A percentile compares a stretch with the other conserved stretches of the same genome.
These are phyloP conservation scores for Sarocladium kiliense DNA, from an alignment of 2,329 filamentous ascomycete genomes.

Conservation along the genomic window DNA sequence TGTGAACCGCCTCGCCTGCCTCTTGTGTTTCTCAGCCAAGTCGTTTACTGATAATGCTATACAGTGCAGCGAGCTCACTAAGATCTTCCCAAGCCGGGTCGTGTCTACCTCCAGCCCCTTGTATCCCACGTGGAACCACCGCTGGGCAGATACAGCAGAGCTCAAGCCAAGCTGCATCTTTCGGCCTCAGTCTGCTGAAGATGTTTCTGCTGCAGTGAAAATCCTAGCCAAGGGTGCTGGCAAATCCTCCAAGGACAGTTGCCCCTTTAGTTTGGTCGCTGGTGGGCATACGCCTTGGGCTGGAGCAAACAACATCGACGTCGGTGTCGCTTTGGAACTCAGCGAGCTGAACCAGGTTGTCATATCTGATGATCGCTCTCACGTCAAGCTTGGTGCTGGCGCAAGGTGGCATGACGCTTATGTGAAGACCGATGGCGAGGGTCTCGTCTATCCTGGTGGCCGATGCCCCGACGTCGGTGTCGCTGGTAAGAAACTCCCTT, in stretches of 20 bases:
- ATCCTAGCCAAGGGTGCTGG: background rate
- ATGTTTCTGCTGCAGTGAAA: constrained; percentile 10
- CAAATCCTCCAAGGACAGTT: background rate
- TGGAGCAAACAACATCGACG: constrained; percentile 10
- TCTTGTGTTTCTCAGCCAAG: background rate
- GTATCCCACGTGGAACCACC: background rate
- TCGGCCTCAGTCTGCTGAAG: constrained; percentile 9
- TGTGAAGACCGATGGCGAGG: constrained; percentile 17
- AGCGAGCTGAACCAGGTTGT: constrained; percentile 29
- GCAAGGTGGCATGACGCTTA: constrained; percentile 26
- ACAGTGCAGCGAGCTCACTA: background rate
- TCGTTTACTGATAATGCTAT: background rate
- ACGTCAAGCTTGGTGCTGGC: constrained; percentile 25
- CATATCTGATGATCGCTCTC: constrained; percentile 21
- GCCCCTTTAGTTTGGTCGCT: background rate
- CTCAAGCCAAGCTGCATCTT: constrained; percentile 12
- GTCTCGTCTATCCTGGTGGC: constrained; percentile 20
- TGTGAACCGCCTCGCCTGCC: background rate
- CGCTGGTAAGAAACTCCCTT: constrained; percentile 12
- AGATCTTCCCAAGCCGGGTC: background rate
- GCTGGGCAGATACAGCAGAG: constrained; percentile 11
- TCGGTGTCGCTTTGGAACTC: constrained; percentile 17
- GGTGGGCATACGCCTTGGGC: constrained; percentile 12
- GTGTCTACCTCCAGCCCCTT: background rate
- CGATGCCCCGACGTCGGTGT: constrained; percentile 24